Conservation (phyloP, 2,329 filamentous ascomycete species). For the Claviceps quebecensis region DNA sequence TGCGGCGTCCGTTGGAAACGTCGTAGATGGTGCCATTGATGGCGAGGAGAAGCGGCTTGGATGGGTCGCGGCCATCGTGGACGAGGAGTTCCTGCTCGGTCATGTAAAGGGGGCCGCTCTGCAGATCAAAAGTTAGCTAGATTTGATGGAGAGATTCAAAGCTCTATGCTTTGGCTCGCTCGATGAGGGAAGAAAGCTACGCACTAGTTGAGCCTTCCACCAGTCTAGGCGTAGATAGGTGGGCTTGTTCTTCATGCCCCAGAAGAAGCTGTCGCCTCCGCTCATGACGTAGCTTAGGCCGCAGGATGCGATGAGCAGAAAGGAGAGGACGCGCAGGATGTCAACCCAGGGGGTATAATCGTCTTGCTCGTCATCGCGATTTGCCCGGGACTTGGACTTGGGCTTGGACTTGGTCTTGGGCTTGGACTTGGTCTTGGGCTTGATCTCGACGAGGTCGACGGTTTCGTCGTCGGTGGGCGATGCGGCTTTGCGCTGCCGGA, state of each 20-base stretch:
- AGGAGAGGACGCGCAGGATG: constrained; percentile 53
- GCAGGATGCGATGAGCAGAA: constrained; percentile 50
- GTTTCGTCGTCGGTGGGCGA: constrained; percentile 7
- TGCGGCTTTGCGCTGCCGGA: constrained; percentile 31
- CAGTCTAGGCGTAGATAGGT: constrained; percentile 44
- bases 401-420: constrained; percentile 8
- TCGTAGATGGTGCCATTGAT: constrained; percentile 83
- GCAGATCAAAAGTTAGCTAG: neutral
- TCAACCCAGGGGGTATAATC: constrained; percentile 50
- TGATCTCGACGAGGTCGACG: constrained; percentile 12
- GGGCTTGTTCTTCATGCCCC: constrained; percentile 48
- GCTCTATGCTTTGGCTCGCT: neutral
- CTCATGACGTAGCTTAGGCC: constrained; percentile 67
- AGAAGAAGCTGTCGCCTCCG: constrained; percentile 53
- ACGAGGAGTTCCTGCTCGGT: constrained; percentile 59
- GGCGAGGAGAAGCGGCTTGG: constrained; percentile 74
- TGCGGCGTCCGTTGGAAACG: constrained; percentile 51
- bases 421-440: constrained; percentile 7
- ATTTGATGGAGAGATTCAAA: too few species aligned
- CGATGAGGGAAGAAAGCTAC: constrained; percentile 11
- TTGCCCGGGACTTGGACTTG: constrained; percentile 7
- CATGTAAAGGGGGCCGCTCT: constrained; percentile 50
- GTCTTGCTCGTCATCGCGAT: constrained; percentile 32
- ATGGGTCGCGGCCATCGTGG: constrained; percentile 65
- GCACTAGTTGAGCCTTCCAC: constrained; percentile 48